Evolutionary conservation across 2,329 filamentous ascomycete species (phyloP).

Genomic region (Aspergillus pseudonomiae): DNA sequence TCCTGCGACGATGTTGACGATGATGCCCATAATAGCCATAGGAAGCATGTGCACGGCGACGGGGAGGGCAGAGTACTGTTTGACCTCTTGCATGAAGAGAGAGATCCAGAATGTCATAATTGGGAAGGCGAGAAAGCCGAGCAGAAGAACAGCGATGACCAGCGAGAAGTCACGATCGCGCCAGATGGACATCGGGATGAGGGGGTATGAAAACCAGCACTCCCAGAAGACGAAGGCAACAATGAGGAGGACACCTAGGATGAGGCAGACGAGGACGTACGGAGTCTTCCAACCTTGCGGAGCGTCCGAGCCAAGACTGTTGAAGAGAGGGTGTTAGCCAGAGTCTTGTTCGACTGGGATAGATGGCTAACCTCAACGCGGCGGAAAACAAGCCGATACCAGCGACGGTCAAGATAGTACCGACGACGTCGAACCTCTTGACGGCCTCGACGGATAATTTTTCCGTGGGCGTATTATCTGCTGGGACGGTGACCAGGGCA

Average conservation of each 20-base stretch:
- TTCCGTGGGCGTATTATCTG: conserved; percentile 46
- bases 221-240: conserved; percentile 66
- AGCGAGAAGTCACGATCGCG: conserved; percentile 61
- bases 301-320: conserved; percentile 56
- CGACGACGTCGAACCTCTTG: conserved; percentile 60
- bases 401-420: conserved; percentile 63
- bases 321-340: not conserved
- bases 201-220: conserved; percentile 51
- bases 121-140: conserved; percentile 67
- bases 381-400: conserved; percentile 68
- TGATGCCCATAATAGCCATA: conserved; percentile 64
- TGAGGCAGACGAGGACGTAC: conserved; percentile 65
- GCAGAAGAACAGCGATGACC: conserved; percentile 58
- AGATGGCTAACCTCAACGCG: conserved; percentile 48
- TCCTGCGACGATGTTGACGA: conserved; percentile 66
- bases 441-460: not conserved
- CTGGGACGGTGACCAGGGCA: conserved; percentile 64
- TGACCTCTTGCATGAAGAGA: conserved; percentile 65
- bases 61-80: conserved; percentile 56
- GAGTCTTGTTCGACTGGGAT: not conserved
- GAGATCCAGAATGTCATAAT: conserved; percentile 65
- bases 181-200: conserved; percentile 61
- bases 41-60: conserved; percentile 68
- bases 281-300: conserved; percentile 64
- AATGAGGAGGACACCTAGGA: conserved; percentile 62